A percentile compares a stretch with the other conserved stretches of the same genome.
Evolutionary conservation across 1,284 basidiomycete genomes (phyloP).

Genomic region (Anthracocystis walkeri): DNA sequence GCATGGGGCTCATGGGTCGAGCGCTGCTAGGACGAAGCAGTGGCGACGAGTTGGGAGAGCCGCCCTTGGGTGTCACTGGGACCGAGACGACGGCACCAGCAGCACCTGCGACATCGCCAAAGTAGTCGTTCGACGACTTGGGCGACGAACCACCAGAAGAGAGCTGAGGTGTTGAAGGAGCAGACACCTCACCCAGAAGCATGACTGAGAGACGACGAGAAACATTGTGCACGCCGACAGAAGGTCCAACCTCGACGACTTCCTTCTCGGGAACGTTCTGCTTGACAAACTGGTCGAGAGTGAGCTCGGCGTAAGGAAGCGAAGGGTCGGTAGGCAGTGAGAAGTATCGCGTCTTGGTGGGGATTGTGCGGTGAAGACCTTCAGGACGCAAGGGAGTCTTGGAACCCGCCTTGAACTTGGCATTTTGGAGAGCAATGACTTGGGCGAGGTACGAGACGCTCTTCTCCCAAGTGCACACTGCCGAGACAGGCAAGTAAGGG

Average conservation of each 20-base stretch:
- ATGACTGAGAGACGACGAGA: slow-evolving; percentile 44
- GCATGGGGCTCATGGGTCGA: slow-evolving; percentile 40
- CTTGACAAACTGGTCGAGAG: slow-evolving; percentile 43
- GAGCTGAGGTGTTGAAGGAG: slow-evolving; percentile 30
- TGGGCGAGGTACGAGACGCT: slow-evolving; percentile 46
- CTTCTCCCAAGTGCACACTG: slow-evolving; percentile 55
- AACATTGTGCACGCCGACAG: slow-evolving; percentile 33
- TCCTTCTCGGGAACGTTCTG: slow-evolving; percentile 42
- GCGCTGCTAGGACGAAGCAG: slow-evolving; percentile 24
- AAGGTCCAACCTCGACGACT: slow-evolving; percentile 27
- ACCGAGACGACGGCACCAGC: slow-evolving; percentile 20
- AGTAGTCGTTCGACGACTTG: slow-evolving; percentile 26
- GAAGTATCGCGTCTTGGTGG: slow-evolving; percentile 48
- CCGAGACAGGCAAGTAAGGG: slow-evolving; percentile 50
- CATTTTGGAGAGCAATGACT: slow-evolving; percentile 37
- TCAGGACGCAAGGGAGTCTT: slow-evolving; percentile 34
- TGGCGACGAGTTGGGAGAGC: slow-evolving; percentile 30
- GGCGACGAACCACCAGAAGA: slow-evolving; percentile 23
- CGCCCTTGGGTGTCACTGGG: slow-evolving; percentile 22
- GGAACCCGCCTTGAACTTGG: slow-evolving; percentile 48
- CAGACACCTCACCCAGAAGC: slow-evolving; percentile 32
- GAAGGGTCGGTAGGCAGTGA: slow-evolving; percentile 47
- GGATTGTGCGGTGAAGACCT: slow-evolving; percentile 21
- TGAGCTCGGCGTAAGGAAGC: slow-evolving; percentile 36
- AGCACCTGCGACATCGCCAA: slow-evolving; percentile 27